Evolutionary conservation across 768 basidiomycete species (phyloP), one percentile per base, ranked within the genome.

Genomic region (Mrakia hoshinonis): DNA sequence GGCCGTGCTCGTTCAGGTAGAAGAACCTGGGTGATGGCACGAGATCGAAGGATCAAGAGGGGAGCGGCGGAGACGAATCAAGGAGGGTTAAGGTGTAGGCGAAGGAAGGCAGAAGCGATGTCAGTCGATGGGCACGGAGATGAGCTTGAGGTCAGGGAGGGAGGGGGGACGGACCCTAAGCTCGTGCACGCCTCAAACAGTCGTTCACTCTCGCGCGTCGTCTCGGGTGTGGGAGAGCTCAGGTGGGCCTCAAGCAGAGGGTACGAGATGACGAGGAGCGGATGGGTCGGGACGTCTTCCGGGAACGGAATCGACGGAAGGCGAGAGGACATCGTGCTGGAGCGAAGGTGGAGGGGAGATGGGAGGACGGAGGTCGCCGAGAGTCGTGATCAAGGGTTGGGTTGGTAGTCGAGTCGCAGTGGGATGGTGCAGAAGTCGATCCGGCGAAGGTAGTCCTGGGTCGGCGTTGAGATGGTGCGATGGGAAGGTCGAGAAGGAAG

Each of bases 1-100:
- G 82, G 4, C 83, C 86, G 74, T 87, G 85, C 73, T 86, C 85
- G 75, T 84, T 85, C 49, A 87, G 76, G 85, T 87, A 87, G 85
- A 86, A 88, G 77, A 88, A 87, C 2, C 86, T 86, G 1, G 43
- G 43, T n/a, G n/a, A n/a, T n/a, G n/a, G n/a, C n/a, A n/a, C n/a
- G n/a, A n/a, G n/a, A n/a, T n/a, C n/a, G n/a, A n/a, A n/a, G n/a
- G n/a, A n/a, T n/a, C n/a, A n/a, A n/a, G n/a, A n/a, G n/a, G n/a
- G n/a, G n/a, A n/a, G n/a, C n/a, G n/a, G n/a, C n/a, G n/a, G n/a
- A n/a, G n/a, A n/a, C n/a, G n/a, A n/a, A n/a, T n/a, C n/a, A n/a
- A n/a, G n/a, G n/a, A n/a, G n/a, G n/a, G n/a, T n/a, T n/a, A n/a
- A n/a, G n/a, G n/a, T n/a, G n/a, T n/a, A n/a, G n/a, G n/a, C n/a